Base-by-base conservation (phyloP, 129 eudicot genomes). In the Apium graveolens region DNA sequence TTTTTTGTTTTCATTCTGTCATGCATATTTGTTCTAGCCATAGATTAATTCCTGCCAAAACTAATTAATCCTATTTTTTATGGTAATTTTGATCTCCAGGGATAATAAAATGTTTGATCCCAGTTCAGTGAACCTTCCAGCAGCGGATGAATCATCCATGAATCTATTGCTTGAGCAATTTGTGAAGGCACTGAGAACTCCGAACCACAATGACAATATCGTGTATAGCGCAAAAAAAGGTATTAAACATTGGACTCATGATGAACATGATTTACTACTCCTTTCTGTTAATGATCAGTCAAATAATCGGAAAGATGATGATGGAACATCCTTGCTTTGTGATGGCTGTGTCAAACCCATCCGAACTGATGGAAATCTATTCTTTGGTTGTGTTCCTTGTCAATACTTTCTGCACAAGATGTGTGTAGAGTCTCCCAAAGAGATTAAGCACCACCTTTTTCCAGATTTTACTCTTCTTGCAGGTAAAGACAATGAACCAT, bases 331-430 rank as follows among this genome's bases (percentile, higher is more conserved):
- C 5, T 63, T 69, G 42, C 2, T 69, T 17, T 69, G 73, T 69
- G 73, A 35, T 35, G 73, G 73, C 3, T 69, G 44, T 69, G n/a
- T 35, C 41, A 69, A 69, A 32, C 73, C 73, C 41, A 69, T 69
- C 44, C 24, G 12, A 14, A 69, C 5, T 17, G 42, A 34, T 35
- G 73, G 21, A 1, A 3, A 5, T 34, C 4, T 18, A 0, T 17
- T 31, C 3, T 32, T 35, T 18, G 73, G 43, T 17, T 35, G 43
- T 69, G 11, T 69, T 11, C 3, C 17, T 34, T 69, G 73, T 66
- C 45, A 32, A 29, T 69, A 31, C 38, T 69, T 34, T 69, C 26
- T 69, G 41, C 73, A 69, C 2, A 18, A 35, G 20, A 5, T 29
- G 3, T 69, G 73, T 69, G 73, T 43, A 32, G 42, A 69, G 73